A percentile compares a stretch with the other conserved stretches of the same genome.
These are phyloP conservation scores for Paecilomyces variotii DNA, from an alignment of 2,329 filamentous ascomycete species.

Conservation along the genomic window DNA sequence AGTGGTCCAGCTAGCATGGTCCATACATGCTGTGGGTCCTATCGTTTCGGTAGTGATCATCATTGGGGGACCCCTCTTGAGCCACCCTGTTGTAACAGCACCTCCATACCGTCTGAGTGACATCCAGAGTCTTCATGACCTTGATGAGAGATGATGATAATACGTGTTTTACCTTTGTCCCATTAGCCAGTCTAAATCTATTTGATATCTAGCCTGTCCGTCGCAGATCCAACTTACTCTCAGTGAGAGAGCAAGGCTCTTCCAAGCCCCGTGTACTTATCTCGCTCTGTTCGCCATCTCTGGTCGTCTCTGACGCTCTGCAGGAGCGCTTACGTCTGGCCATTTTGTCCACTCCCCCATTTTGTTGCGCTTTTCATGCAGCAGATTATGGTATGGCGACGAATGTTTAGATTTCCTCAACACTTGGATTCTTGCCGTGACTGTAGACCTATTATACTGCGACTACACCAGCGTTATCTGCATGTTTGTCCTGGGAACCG, in stretches of 20 bases:
- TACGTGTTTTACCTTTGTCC: constrained; percentile 24
- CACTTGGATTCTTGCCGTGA: neutral
- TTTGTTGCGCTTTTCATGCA: neutral
- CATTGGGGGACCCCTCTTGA: neutral
- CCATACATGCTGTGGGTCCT: neutral
- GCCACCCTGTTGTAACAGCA: constrained; percentile 14
- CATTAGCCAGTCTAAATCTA: constrained; percentile 27
- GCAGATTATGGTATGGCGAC: neutral
- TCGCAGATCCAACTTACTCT: neutral
- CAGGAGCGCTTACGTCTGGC: neutral
- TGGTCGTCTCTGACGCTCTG: neutral
- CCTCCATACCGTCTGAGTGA: constrained; percentile 24
- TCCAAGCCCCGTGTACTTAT: neutral
- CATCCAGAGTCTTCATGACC: constrained; percentile 29
- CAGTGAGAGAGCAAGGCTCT: neutral
- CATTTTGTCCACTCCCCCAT: neutral
- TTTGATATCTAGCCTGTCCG: constrained; percentile 7
- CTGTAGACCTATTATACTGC: neutral
- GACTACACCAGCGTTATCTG: neutral
- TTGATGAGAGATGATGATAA: constrained; percentile 40
- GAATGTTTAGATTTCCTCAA: neutral
- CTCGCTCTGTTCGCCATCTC: neutral
- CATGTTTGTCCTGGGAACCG: neutral
- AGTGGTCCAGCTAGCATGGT: constrained; percentile 18
- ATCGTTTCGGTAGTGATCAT: neutral